Conservation (phyloP, 1,284 basidiomycete genomes). For the Gastroboletus turbinatus region DNA sequence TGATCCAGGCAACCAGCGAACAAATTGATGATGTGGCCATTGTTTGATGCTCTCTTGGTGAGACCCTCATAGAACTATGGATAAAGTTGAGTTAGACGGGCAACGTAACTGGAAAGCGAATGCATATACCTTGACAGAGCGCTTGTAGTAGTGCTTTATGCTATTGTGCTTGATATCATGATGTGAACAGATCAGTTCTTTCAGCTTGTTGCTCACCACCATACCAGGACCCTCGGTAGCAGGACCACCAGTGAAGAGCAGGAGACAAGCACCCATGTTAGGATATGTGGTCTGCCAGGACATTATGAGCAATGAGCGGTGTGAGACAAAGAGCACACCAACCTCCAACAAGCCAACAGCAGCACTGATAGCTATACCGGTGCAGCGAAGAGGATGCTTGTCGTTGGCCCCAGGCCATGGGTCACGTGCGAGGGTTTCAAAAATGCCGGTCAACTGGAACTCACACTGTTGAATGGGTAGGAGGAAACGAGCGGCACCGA, state of each 20-base stretch:
- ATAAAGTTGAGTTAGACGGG: conserved; percentile 3
- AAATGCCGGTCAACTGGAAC: no score
- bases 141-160: conserved; percentile 97
- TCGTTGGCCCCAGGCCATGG: conserved; percentile 98
- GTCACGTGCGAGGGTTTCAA: conserved; percentile 34
- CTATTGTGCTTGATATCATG: conserved; percentile 99
- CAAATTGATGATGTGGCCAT: conserved; percentile 93
- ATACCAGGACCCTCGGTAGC: conserved; percentile 96
- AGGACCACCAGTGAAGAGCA: conserved; percentile 97
- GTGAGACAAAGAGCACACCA: conserved; percentile 15
- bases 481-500: no score
- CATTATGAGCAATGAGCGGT: conserved; percentile 1
- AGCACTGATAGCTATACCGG: conserved; percentile 92
- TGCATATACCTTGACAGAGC: conserved; percentile 80
- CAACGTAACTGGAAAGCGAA: not conserved
- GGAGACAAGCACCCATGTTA: conserved; percentile 94
- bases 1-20: conserved; percentile 98
- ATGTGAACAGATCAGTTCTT: conserved; percentile 97
- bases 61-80: conserved; percentile 91
- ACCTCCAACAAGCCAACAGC: conserved; percentile 95
- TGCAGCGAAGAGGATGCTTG: conserved; percentile 93
- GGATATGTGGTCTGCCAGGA: conserved; percentile 78
- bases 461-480: conserved; percentile 84
- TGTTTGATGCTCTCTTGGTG: conserved; percentile 91
- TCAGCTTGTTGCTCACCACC: conserved; percentile 94